These are phyloP conservation scores for Irineochytrium annulatum DNA, from an alignment of 192 early-diverging fungal genomes.

Conservation along the genomic window DNA sequence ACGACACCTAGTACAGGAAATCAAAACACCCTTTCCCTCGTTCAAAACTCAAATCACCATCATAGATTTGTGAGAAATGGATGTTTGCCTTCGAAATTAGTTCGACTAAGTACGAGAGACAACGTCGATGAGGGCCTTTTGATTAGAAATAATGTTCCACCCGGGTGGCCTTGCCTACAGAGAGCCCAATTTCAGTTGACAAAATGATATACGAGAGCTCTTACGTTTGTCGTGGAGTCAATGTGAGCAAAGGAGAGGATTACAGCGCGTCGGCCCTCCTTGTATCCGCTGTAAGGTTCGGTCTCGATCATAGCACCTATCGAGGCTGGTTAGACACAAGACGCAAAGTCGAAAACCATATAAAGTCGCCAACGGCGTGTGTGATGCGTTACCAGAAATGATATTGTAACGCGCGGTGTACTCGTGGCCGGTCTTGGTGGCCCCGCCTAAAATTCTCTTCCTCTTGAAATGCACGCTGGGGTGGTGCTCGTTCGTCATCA, in stretches of 20 bases:
- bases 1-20: no score
- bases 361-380: constrained; percentile 2
- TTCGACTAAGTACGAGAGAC: no score
- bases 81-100: no score
- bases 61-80: no score
- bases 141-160: constrained; percentile 38
- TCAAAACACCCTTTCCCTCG: no score
- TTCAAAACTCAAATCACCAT: no score
- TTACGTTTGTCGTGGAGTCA: constrained; percentile 34
- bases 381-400: constrained; percentile 21
- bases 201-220: background rate
- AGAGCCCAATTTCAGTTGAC: background rate
- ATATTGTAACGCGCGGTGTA: constrained; percentile 31
- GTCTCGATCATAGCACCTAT: constrained; percentile 15
- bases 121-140: background rate
- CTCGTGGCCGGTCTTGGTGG: constrained; percentile 10
- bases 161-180: constrained; percentile 30
- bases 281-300: constrained; percentile 36
- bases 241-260: constrained; percentile 35
- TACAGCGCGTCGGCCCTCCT: constrained; percentile 33
- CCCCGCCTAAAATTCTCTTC: constrained; percentile 11
- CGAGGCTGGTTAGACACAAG: no score
- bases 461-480: constrained; percentile 6
- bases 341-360: constrained; percentile 7
- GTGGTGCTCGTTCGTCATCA: constrained; percentile 1